Percentiles rank a stretch among this genome's conserved stretches.
These are phyloP conservation scores for Eragrostis curvula DNA, from an alignment of 176 grass and related monocot genomes.

Conservation along the genomic window DNA sequence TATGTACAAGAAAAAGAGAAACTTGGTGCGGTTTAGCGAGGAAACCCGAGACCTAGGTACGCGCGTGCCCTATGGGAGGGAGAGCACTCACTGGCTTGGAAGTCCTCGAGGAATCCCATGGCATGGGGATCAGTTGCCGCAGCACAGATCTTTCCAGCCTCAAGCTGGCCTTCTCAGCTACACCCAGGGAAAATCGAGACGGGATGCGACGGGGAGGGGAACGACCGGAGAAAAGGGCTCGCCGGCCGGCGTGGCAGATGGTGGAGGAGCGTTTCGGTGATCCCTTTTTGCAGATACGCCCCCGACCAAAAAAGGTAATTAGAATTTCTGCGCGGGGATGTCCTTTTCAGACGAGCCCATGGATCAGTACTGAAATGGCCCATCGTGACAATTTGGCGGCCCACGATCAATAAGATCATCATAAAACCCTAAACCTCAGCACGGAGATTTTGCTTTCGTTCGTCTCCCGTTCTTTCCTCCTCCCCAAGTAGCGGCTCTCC, in stretches of 20 bases:
- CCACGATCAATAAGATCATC: not conserved
- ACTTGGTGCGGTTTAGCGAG: not conserved
- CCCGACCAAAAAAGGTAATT: not conserved
- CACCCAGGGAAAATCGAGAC: not conserved
- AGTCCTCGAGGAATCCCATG: conserved; percentile 75
- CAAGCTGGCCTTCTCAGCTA: not conserved
- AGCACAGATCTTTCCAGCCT: not conserved
- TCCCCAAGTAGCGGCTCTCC: conserved; percentile 21
- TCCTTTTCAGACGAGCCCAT: not conserved
- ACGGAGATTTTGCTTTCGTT: conserved; percentile 14
- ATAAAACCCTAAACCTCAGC: conserved; percentile 62
- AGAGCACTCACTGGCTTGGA: conserved; percentile 67
- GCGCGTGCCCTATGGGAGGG: conserved; percentile 36
- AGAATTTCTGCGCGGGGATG: not conserved
- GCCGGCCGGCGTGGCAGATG: conserved; percentile 38
- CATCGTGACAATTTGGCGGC: not conserved
- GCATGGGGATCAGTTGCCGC: not conserved
- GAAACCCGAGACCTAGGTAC: not conserved
- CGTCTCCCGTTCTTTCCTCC: conserved; percentile 2
- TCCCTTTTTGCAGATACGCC: conserved; percentile 33
- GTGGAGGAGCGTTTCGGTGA: conserved; percentile 9
- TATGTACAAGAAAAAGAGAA: not conserved
- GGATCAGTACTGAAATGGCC: not conserved
- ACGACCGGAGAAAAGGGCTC: conserved; percentile 31
- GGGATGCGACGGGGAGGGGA: not conserved